Conservation (phyloP, 2,329 filamentous ascomycete species). For the Exserohilum turcica region DNA sequence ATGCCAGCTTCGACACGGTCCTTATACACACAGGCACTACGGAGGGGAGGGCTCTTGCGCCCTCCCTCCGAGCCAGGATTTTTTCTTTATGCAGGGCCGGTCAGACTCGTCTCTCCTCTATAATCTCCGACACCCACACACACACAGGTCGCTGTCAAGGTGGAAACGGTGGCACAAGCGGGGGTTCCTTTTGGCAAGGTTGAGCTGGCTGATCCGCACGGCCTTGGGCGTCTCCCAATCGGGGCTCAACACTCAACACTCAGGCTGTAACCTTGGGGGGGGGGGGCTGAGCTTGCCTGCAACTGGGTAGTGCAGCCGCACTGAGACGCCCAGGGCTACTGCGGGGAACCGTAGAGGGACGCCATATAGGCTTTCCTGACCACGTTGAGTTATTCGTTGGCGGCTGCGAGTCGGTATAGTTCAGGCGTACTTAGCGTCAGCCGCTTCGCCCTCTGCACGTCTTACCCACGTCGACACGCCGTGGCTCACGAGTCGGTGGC, state of each 20-base stretch:
- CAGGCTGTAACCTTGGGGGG: neutral
- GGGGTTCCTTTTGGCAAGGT: neutral
- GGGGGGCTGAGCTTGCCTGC: neutral
- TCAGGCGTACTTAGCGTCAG: neutral
- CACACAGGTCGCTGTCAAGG: neutral
- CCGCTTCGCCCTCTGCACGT: neutral
- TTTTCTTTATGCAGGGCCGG: neutral
- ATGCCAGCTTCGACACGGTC: neutral
- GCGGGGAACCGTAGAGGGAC: conserved; percentile 16
- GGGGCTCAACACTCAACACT: neutral
- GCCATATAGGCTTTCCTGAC: neutral
- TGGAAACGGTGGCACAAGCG: neutral
- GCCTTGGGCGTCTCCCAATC: neutral
- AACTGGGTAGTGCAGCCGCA: neutral
- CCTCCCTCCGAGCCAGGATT: neutral
- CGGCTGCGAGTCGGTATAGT: neutral
- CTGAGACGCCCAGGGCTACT: neutral
- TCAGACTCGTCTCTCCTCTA: conserved; percentile 13
- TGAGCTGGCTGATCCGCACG: conserved; percentile 1
- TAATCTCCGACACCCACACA: conserved; percentile 12
- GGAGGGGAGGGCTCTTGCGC: neutral
- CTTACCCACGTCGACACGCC: neutral
- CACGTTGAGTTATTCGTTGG: conserved; percentile 1
- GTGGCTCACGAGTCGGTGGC: neutral
- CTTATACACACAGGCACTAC: conserved; percentile 2